Evolutionary conservation across 345 rosid species (phyloP), one percentile per base, ranked within the genome.

Genomic region (Salix suchowensis): DNA sequence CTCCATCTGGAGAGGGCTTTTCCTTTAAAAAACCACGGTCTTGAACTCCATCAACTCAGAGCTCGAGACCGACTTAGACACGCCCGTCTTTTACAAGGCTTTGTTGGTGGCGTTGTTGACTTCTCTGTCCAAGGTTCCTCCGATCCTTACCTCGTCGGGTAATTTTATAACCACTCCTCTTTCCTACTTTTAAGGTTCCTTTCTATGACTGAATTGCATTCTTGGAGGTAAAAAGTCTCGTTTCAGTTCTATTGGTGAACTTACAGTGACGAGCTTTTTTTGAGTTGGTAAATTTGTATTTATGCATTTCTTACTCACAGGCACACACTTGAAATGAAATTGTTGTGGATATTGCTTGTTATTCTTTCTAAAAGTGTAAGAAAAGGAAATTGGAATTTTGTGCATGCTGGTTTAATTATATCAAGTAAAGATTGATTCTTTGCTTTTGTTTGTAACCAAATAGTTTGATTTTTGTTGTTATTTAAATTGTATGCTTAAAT

Each of bases 81-180:
- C 85, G 78, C 93, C 15, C 89, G 97, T 58, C 82, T 93, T 77
- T 87, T 91, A 88, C 89, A 88, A 66, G 78, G 86, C 65, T 74
- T 76, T 55, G 85, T 74, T 42, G 85, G 87, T 13, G 92, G 93
- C 26, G 89, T 87, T 65, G 97, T 89, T 48, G 89, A 84, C 81
- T 89, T 86, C 88, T 66, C 97, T 9, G 86, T 95, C 67, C 82
- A 83, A 76, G 99, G 98, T 76, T 85, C 96, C 79, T 84, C 98
- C 76, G 98, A 96, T 91, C 96, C 96, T 58, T 90, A 75, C 74
- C 89, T 91, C 71, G 82, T 89, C 39, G 99, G 99, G 98, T 96
- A 87, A 77, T 71, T 82, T 68, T 68, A 6, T 58, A 65, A 4
- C 54, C 23, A 12, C 15, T 4, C 44, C 65, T n/a, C 21, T 46